phyloP scores from a whole-genome alignment of 805 yeast genomes.

The Spathaspora sp. region DNA sequence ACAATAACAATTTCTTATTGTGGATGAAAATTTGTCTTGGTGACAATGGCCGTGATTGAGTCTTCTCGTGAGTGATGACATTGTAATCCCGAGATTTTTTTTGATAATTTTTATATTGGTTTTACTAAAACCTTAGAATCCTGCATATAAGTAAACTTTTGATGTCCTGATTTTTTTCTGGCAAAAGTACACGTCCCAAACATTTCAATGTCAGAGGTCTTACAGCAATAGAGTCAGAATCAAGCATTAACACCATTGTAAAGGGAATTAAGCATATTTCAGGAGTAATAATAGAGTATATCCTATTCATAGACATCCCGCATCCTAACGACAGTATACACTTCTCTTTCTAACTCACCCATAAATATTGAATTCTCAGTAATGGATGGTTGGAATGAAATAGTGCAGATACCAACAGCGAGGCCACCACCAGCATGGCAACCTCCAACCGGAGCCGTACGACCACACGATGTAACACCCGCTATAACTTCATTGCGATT shows the following conservation, averaged over 20 bases:
- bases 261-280: neutral
- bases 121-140: neutral
- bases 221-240: neutral
- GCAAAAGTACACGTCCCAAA: neutral
- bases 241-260: neutral
- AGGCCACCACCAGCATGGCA: constrained; percentile 2
- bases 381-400: constrained; percentile 55
- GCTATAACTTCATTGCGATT: constrained; percentile 39
- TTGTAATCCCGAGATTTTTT: no score
- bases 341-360: neutral
- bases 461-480: neutral
- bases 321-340: neutral
- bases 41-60: no score
- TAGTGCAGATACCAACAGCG: constrained; percentile 16
- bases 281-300: neutral
- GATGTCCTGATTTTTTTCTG: neutral
- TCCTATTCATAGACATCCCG: neutral
- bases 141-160: neutral
- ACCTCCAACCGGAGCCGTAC: neutral
- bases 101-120: no score
- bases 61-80: no score
- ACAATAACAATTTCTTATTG: no score
- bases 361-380: neutral
- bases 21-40: no score
- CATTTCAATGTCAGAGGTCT: neutral